phyloP scores from a whole-genome alignment of 106 monocot species.

The Allium sativum region DNA sequence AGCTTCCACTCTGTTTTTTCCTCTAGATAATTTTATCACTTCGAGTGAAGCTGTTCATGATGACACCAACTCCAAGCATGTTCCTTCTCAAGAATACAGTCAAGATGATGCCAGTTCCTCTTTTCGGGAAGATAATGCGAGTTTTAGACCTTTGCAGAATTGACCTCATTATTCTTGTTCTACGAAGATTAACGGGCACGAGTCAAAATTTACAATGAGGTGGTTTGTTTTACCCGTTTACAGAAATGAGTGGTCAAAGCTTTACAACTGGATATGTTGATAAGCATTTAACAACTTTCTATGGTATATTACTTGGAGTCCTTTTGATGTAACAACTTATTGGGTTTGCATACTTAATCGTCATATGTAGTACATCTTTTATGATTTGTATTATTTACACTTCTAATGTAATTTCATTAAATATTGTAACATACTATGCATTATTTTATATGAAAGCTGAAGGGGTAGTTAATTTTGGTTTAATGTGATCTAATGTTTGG shows the following conservation, averaged over 20 bases:
- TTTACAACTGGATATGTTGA: neutral
- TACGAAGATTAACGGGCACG: constrained; percentile 7
- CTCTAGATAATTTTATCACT: constrained; percentile 23
- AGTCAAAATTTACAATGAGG: constrained; percentile 11
- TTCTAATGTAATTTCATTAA: no score
- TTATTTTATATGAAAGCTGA: no score
- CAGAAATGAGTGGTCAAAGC: neutral
- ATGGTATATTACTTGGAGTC: no score
- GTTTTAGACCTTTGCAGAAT: constrained; percentile 6
- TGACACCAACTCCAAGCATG: constrained; percentile 28
- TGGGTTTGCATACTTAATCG: no score
- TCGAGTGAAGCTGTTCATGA: constrained; percentile 30
- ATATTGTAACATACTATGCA: no score
- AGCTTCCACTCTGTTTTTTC: constrained; percentile 66
- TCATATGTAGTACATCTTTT: no score
- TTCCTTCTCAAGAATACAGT: constrained; percentile 7
- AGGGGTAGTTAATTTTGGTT: no score
- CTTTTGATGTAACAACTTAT: no score
- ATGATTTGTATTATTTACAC: no score
- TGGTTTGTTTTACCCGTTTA: neutral
- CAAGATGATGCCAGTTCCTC: constrained; percentile 19
- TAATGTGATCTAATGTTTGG: no score
- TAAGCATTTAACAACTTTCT: no score
- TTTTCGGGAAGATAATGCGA: constrained; percentile 4
- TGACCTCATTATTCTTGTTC: constrained; percentile 7